A percentile compares a stretch with the other conserved stretches of the same genome.
Evolutionary conservation across 306 rosid species (phyloP).

Genomic region (Mimosa bimucronata): DNA sequence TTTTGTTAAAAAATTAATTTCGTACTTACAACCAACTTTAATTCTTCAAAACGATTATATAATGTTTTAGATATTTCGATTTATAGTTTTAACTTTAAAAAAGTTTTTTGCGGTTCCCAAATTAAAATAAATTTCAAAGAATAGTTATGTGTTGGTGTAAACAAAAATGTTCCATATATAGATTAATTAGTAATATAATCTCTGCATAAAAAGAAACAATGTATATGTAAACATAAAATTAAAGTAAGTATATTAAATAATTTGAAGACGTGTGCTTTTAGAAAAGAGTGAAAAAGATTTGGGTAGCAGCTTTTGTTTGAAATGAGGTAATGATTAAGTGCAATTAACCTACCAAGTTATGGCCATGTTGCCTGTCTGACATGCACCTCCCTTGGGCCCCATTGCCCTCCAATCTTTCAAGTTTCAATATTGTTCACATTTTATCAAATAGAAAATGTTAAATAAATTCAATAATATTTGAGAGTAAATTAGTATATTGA

Average conservation of each 20-base stretch:
- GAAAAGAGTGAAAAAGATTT: constrained; percentile 2
- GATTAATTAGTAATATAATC: neutral
- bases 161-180: neutral
- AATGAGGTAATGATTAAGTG: constrained; percentile 58
- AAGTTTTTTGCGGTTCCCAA: neutral
- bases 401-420: constrained; percentile 3
- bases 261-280: neutral
- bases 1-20: neutral
- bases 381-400: constrained; percentile 53
- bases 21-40: neutral
- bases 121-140: neutral
- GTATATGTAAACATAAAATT: neutral
- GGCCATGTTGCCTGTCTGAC: constrained; percentile 75
- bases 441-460: no score
- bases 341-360: constrained; percentile 51
- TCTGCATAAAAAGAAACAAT: neutral
- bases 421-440: neutral
- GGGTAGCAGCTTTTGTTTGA: constrained; percentile 46
- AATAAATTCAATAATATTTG: neutral
- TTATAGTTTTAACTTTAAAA: no score
- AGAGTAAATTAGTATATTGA: neutral
- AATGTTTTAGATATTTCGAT: neutral
- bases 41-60: neutral
- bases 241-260: neutral
- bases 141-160: neutral